These are phyloP conservation scores for Eryngium alpinum DNA, from an alignment of 140 eudicot genomes.

Conservation along the genomic window DNA sequence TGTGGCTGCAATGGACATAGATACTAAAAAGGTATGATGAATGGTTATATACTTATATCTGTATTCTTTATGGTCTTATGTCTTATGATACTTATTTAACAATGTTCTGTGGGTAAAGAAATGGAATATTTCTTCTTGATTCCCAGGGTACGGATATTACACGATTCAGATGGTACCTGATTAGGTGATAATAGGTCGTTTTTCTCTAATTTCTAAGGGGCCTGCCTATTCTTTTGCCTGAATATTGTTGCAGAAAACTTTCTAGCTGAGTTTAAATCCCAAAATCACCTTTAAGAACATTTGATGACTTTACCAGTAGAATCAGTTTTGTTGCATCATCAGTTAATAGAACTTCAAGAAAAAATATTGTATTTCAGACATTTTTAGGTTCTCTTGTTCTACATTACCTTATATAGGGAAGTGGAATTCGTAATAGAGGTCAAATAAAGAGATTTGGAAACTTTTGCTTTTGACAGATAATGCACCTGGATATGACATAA, in stretches of 20 bases:
- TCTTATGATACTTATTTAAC: not conserved
- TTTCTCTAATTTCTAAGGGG: too few species aligned
- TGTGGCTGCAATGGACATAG: slow-evolving; percentile 38
- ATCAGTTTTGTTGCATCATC: not conserved
- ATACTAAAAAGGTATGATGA: slow-evolving; percentile 40
- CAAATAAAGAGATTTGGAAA: not conserved
- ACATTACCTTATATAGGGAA: not conserved
- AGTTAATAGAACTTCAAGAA: too few species aligned
- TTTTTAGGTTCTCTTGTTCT: not conserved
- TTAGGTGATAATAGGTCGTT: too few species aligned
- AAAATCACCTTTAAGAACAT: not conserved
- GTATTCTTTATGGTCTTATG: not conserved
- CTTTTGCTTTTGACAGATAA: not conserved
- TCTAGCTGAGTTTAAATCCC: not conserved
- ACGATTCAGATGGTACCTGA: too few species aligned
- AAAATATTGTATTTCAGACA: not conserved
- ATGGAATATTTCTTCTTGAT: too few species aligned
- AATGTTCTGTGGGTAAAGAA: not conserved
- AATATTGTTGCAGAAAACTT: not conserved
- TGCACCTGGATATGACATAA: not conserved
- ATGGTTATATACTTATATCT: not conserved
- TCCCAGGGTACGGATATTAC: too few species aligned
- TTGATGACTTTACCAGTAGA: not conserved
- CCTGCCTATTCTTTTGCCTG: too few species aligned
- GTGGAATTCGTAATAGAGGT: not conserved